Evolutionary conservation across 176 grass and related monocot species (phyloP), one percentile per base, ranked within the genome.

Genomic region (Chrysopogon serrulatus): DNA sequence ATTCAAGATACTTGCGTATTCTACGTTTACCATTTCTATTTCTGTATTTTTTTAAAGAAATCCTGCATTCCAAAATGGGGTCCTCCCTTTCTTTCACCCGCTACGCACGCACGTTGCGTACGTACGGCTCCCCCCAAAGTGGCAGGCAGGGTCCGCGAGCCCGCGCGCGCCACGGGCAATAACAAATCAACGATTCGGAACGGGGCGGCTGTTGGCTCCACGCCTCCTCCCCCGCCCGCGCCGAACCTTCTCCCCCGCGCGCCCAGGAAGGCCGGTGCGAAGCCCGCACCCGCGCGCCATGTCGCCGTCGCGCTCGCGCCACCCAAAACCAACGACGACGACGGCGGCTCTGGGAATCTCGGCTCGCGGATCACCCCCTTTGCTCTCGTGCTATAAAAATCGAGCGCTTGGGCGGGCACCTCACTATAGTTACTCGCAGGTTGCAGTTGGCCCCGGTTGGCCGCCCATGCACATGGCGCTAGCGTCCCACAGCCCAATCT

Each of bases 201-300:
- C 65, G 80, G 40, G 31, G 73, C 74, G 80, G 80, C 40, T 60
- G 32, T 19, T 51, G 48, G 48, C 54, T 48, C 16, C 21, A 59
- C 23, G 54, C 54, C 56, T 60, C 56, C 56, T 8, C 61, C 30
- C 68, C 24, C 84, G 24, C 68, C 31, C 41, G 64, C 73, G 37
- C 40, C 78, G 90, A 92, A 88, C 68, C 73, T 88, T 88, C 86
- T 79, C 24, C 24, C n/a, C n/a, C 73, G 45, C 10, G 71, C 24
- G 13, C 12, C 37, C 4, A 79, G 78, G 86, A 91, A 92, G 73
- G 72, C 66, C 90, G 48, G 42, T 61, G 82, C 78, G 86, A 88
- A 88, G 65, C 80, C 43, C 76, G 18, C 30, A 17, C n/a, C 17
- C 34, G 21, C 32, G 31, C 48, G 48, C 41, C 71, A 26, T 26